These are phyloP conservation scores for Tricholomella constricta DNA, from an alignment of 768 basidiomycete genomes.

Conservation along the genomic window DNA sequence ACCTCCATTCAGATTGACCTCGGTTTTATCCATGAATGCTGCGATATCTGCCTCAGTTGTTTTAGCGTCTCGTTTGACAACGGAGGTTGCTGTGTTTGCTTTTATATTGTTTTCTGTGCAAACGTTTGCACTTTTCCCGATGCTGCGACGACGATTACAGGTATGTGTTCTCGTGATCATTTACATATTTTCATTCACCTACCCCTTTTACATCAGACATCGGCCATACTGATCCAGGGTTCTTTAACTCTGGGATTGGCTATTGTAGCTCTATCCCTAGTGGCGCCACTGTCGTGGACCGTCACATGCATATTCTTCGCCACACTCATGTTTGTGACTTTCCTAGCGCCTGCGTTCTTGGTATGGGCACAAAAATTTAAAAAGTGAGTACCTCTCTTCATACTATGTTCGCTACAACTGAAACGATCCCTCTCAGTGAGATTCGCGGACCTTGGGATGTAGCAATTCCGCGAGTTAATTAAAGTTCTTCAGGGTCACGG, in stretches of 20 bases:
- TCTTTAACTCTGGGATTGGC: slow-evolving; percentile 56
- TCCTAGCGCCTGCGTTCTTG: slow-evolving; percentile 71
- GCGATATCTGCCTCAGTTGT: slow-evolving; percentile 93
- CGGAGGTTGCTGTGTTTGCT: slow-evolving; percentile 86
- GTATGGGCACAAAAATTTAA: slow-evolving; percentile 89
- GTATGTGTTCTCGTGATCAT: slow-evolving; percentile 35
- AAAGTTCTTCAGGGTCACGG: slow-evolving; percentile 9
- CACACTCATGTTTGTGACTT: slow-evolving; percentile 58
- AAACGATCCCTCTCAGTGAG: slow-evolving; percentile 53
- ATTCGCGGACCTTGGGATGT: slow-evolving; percentile 92
- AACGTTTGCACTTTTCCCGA: slow-evolving; percentile 81
- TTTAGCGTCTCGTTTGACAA: slow-evolving; percentile 83
- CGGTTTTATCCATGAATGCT: slow-evolving; percentile 87
- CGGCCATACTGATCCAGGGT: slow-evolving; percentile 47
- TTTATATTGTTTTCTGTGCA: slow-evolving; percentile 84
- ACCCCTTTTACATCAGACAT: slow-evolving; percentile 38
- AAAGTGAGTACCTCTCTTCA: slow-evolving; percentile 55
- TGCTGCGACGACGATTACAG: slow-evolving; percentile 73
- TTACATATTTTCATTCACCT: slow-evolving; percentile 5
- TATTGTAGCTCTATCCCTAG: slow-evolving; percentile 51
- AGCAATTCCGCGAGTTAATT: slow-evolving; percentile 72
- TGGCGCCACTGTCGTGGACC: slow-evolving; percentile 53
- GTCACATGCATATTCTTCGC: slow-evolving; percentile 54
- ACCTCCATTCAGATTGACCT: slow-evolving; percentile 58
- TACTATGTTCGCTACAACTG: slow-evolving; percentile 3